Evolutionary conservation across 2,329 filamentous ascomycete species (phyloP).

Genomic region (Moelleriella libera): DNA sequence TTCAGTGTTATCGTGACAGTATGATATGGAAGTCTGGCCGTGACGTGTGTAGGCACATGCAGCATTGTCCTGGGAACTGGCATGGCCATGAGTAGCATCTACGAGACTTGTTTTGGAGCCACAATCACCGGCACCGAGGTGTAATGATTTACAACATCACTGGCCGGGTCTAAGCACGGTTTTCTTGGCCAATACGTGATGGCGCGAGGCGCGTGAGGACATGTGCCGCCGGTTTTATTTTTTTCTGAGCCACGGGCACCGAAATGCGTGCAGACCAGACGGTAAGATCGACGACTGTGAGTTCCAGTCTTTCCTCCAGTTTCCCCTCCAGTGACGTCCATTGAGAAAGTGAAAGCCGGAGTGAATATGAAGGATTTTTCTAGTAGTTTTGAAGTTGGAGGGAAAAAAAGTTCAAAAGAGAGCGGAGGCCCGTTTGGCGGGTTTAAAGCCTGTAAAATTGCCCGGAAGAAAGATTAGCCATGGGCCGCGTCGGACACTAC

Average conservation of each 20-base stretch:
- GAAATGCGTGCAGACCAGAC: slow-evolving; percentile 24
- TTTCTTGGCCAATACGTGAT: background rate
- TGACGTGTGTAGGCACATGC: too few species aligned
- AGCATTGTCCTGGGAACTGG: too few species aligned
- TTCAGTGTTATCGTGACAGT: background rate
- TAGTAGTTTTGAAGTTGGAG: slow-evolving; percentile 25
- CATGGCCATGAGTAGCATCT: too few species aligned
- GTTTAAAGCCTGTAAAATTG: slow-evolving; percentile 4
- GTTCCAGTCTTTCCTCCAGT: slow-evolving; percentile 50
- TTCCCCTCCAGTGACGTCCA: slow-evolving; percentile 53
- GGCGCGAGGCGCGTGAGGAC: too few species aligned
- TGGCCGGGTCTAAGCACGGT: background rate
- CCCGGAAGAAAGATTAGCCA: slow-evolving; percentile 14
- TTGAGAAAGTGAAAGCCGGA: slow-evolving; percentile 39
- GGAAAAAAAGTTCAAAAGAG: slow-evolving; percentile 6
- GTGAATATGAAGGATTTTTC: slow-evolving; percentile 53
- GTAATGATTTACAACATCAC: too few species aligned
- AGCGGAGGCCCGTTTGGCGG: background rate
- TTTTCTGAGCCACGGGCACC: slow-evolving; percentile 20
- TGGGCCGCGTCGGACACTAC: background rate
- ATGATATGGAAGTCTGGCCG: background rate
- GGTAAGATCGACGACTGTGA: slow-evolving; percentile 31
- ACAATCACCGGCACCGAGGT: too few species aligned
- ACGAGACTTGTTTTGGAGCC: too few species aligned
- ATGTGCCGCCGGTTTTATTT: slow-evolving; percentile 21